Percentiles rank a stretch among this genome's conserved stretches.
Evolutionary conservation across 257 asterid species (phyloP).

Genomic region (Solanum pinnatisectum): DNA sequence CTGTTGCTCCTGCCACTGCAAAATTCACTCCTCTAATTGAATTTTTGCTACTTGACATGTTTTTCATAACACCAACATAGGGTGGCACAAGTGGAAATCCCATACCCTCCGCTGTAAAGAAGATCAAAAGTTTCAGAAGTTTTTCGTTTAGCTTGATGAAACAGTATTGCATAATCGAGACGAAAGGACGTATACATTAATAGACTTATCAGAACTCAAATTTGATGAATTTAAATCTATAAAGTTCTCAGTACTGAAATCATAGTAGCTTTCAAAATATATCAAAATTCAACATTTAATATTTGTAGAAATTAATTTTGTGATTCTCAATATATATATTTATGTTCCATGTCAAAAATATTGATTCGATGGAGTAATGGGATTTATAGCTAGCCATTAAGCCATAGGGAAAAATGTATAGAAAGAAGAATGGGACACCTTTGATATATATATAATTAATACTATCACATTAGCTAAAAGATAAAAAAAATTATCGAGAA

Average conservation of each 20-base stretch:
- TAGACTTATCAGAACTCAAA: not conserved
- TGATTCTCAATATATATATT: not conserved
- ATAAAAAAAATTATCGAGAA: not conserved
- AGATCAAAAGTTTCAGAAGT: not conserved
- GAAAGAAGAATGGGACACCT: not conserved
- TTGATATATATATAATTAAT: not conserved
- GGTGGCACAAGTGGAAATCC: constrained; percentile 10
- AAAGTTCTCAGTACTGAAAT: not conserved
- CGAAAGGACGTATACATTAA: not conserved
- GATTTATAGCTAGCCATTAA: not conserved
- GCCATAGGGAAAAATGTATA: not conserved
- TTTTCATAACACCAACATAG: not conserved
- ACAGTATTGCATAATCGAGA: not conserved
- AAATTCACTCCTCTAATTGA: constrained; percentile 12
- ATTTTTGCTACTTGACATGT: not conserved
- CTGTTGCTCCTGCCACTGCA: constrained; percentile 8
- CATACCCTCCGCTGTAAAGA: constrained; percentile 4
- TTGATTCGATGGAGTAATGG: not conserved
- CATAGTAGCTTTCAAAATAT: not conserved
- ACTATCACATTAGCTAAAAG: not conserved
- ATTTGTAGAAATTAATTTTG: not conserved
- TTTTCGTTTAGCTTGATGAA: not conserved
- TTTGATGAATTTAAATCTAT: not conserved
- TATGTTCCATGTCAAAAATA: not conserved
- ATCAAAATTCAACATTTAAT: not conserved